Evolutionary conservation across 2,329 filamentous ascomycete species (phyloP).

Genomic region (Scopulariopsis brevicaulis): DNA sequence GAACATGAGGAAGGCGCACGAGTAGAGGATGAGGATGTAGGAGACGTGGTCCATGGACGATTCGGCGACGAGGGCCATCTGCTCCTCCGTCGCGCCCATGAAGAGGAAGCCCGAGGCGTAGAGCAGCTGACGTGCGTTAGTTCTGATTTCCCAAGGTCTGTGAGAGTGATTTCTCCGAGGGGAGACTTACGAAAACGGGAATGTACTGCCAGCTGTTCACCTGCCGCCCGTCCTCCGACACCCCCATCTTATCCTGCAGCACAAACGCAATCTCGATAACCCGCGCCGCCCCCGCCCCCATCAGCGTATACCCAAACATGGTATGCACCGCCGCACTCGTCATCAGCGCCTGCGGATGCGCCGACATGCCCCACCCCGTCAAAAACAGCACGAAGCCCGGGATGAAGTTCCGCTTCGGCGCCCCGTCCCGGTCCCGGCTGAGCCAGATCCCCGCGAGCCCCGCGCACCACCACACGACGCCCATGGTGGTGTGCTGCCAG

Average conservation of each 20-base stretch:
- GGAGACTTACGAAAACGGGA: conserved; percentile 38
- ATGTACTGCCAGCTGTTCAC: conserved; percentile 50
- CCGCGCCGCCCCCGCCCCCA: conserved; percentile 74
- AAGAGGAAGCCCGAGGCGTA: conserved; percentile 92
- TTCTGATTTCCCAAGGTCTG: not conserved
- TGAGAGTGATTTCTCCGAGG: not conserved
- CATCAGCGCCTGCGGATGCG: conserved; percentile 73
- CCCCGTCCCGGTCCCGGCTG: conserved; percentile 69
- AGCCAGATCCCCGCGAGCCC: conserved; percentile 89
- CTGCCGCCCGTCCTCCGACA: conserved; percentile 57
- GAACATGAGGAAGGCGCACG: conserved; percentile 80
- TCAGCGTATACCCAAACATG: conserved; percentile 89
- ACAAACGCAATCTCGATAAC: conserved; percentile 91
- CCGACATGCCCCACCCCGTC: conserved; percentile 93
- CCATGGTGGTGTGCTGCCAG: conserved; percentile 98
- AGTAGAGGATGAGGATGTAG: conserved; percentile 87
- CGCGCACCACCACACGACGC: conserved; percentile 96
- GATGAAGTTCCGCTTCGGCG: conserved; percentile 84
- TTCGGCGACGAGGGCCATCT: conserved; percentile 67
- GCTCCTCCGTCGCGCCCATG: conserved; percentile 95
- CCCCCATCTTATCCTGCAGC: conserved; percentile 56
- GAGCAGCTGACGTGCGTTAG: conserved; percentile 50
- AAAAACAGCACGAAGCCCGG: conserved; percentile 84
- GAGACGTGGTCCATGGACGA: conserved; percentile 78
- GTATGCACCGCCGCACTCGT: conserved; percentile 80